A percentile compares a stretch with the other conserved stretches of the same genome.
phyloP scores from a whole-genome alignment of 495 filamentous ascomycete species.

The Neurospora sp. region DNA sequence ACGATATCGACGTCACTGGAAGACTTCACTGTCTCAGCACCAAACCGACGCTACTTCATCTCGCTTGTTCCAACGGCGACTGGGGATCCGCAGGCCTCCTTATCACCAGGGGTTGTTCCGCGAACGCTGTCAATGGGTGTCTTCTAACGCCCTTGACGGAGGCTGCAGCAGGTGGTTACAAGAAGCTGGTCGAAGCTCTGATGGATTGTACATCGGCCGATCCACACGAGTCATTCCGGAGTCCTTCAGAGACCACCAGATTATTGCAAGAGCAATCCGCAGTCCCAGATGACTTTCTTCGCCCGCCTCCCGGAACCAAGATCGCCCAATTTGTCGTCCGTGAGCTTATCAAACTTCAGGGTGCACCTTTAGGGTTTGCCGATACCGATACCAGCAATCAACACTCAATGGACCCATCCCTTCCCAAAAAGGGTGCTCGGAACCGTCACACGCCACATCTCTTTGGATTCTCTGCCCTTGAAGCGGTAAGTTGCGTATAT shows the following conservation, averaged over 20 bases:
- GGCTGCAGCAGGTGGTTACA: not conserved
- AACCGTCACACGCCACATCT: not conserved
- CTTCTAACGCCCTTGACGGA: not conserved
- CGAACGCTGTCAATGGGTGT: not conserved
- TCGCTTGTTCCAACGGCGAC: not conserved
- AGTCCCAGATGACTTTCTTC: not conserved
- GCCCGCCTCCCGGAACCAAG: not conserved
- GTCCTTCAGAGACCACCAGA: not conserved
- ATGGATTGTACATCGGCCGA: slow-evolving; percentile 1
- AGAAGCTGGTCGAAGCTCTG: not conserved
- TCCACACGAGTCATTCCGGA: not conserved
- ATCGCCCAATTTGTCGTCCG: not conserved
- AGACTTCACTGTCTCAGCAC: not conserved
- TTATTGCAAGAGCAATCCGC: not conserved
- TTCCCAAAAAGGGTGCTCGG: not conserved
- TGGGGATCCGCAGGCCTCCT: not conserved
- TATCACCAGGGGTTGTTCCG: not conserved
- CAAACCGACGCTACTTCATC: slow-evolving; percentile 3
- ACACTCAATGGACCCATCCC: not conserved
- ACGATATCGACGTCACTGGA: not conserved
- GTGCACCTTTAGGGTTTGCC: not conserved
- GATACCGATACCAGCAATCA: not conserved
- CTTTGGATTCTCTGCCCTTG: not conserved
- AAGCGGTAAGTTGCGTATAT: not conserved
- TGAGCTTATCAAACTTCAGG: not conserved